Evolutionary conservation across 352 stramenopile genomes (phyloP), one percentile per base, ranked within the genome.

Genomic region (Globisporangium barbulae): DNA sequence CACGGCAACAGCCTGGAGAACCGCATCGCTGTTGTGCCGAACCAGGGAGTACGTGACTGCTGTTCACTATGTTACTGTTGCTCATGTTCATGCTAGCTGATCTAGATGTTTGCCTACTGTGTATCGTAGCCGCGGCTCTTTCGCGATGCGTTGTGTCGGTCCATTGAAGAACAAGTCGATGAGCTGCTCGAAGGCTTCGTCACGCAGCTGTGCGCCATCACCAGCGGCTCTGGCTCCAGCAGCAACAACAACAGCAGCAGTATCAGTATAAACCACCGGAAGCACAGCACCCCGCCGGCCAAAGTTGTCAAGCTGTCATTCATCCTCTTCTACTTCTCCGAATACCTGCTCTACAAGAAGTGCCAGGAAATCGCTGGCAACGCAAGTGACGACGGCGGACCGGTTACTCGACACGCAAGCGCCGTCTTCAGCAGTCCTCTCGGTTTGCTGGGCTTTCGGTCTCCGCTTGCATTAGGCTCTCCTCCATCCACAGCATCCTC

Each of bases 131-230:
- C 72, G 28, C 65, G 74, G 28, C 66, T 67, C 12, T 83, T 85
- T 28, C 72, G 74, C 5, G 65, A 72, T 28, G 76, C 72, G 2
- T 74, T 83, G n/a, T 58, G 52, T 6, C 48, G 67, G 39, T 65
- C 74, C 17, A 63, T 83, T 30, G 74, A 81, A n/a, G 68, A 80
- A 56, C 31, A 70, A 42, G 53, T 79, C 28, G 72, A 85, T 37
- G 54, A 42, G 10, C 53, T 79, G 9, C 67, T 85, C 28, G 39
- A 69, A 2, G 15, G 21, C 58, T 61, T 78, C 12, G 54, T 56
- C 35, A 4, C 30, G 5, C 58, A 67, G 10, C 12, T 64, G 13
- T 45, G 39, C 28, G 52, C 8, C 31, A 10, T 48, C 44, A 35
- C 12, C 17, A 64, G 50, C 52, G 45, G 17, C 42, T 39, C 21